phyloP scores from a whole-genome alignment of 108 stramenopile genomes.

The Nitzschia inconspicua region DNA sequence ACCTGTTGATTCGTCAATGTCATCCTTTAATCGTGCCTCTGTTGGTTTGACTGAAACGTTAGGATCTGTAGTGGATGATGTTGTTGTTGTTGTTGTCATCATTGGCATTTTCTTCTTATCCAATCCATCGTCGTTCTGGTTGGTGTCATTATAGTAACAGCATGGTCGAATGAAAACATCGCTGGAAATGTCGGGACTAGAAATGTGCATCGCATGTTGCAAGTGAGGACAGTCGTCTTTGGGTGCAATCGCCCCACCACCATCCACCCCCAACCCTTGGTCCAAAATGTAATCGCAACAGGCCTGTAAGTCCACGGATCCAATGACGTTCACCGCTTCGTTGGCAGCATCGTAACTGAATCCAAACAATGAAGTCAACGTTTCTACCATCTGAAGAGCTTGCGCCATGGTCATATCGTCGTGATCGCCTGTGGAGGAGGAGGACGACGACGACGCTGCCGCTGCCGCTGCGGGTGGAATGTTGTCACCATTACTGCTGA shows the following conservation, averaged over 20 bases:
- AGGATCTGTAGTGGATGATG: neutral
- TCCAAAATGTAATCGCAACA: constrained; percentile 79
- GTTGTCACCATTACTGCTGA: no score
- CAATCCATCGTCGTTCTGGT: no score
- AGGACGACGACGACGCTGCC: no score
- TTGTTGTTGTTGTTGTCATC: neutral
- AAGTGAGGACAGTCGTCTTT: constrained; percentile 74
- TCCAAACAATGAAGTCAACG: constrained; percentile 15
- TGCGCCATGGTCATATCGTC: constrained; percentile 23
- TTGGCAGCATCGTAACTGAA: constrained; percentile 17
- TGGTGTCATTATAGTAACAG: no score
- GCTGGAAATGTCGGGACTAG: no score
- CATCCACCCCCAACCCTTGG: constrained; percentile 39
- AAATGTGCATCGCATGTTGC: no score
- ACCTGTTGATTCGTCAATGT: neutral
- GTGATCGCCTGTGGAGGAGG: no score
- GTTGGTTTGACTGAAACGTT: neutral
- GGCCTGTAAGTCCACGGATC: constrained; percentile 14
- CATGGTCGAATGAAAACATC: no score
- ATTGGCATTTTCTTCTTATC: neutral
- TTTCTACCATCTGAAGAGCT: constrained; percentile 22
- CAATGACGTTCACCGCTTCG: constrained; percentile 16
- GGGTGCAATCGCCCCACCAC: constrained; percentile 65
- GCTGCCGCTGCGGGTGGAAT: no score
- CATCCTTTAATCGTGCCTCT: constrained; percentile 1